These are phyloP conservation scores for Umbelopsis isabellina DNA, from an alignment of 192 early-diverging fungal genomes.

Conservation along the genomic window DNA sequence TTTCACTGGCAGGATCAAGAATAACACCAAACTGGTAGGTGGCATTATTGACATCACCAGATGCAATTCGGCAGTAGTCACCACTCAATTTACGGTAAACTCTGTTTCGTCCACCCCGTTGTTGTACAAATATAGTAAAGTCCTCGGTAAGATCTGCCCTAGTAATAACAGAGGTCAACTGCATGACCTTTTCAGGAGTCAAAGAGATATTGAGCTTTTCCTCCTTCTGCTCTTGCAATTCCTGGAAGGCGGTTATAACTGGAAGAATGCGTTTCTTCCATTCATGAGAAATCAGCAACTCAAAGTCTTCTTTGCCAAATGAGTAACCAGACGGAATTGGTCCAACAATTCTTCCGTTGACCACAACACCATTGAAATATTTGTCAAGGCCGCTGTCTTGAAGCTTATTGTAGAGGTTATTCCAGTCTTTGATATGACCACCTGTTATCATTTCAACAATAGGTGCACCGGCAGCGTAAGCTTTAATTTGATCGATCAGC, in stretches of 20 bases:
- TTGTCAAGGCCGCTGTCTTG: slow-evolving; percentile 27
- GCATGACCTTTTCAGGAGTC: neutral
- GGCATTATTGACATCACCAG: slow-evolving; percentile 30
- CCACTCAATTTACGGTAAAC: slow-evolving; percentile 23
- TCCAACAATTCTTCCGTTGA: slow-evolving; percentile 67
- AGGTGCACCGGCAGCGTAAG: slow-evolving; percentile 31
- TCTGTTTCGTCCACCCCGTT: slow-evolving; percentile 26
- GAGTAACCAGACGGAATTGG: slow-evolving; percentile 41
- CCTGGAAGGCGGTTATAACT: slow-evolving; percentile 24
- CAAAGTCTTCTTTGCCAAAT: slow-evolving; percentile 62
- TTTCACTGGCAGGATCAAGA: slow-evolving; percentile 80
- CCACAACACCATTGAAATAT: slow-evolving; percentile 43
- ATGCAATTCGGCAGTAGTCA: slow-evolving; percentile 9
- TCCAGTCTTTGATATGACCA: slow-evolving; percentile 24
- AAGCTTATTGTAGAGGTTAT: slow-evolving; percentile 7
- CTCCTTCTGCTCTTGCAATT: neutral
- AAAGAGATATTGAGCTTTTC: neutral
- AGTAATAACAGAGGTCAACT: neutral
- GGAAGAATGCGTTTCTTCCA: slow-evolving; percentile 48
- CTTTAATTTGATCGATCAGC: slow-evolving; percentile 27
- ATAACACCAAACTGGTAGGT: slow-evolving; percentile 55
- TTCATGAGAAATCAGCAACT: slow-evolving; percentile 64
- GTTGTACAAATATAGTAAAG: slow-evolving; percentile 17
- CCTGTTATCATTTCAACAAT: slow-evolving; percentile 27
- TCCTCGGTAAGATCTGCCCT: neutral